These are phyloP conservation scores for Vigna hirtella DNA, from an alignment of 306 rosid species.

Conservation along the genomic window DNA sequence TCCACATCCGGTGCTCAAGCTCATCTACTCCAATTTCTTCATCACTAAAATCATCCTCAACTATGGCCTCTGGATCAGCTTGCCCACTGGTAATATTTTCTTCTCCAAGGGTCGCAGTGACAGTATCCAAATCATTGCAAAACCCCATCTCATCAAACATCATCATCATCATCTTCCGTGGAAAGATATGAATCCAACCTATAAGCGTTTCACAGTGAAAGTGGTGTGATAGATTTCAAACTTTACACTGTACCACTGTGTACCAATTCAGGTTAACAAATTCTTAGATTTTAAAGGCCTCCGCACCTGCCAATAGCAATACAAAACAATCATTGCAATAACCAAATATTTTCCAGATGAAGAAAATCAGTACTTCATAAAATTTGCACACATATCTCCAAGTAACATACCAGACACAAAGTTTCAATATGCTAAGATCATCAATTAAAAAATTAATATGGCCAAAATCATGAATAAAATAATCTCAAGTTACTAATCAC, in stretches of 20 bases:
- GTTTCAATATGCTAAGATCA: not conserved
- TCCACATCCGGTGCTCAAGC: conserved; percentile 85
- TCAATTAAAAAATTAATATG: not conserved
- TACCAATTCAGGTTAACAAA: conserved; percentile 23
- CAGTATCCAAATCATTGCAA: conserved; percentile 64
- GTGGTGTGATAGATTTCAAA: not conserved
- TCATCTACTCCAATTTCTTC: conserved; percentile 72
- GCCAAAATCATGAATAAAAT: not conserved
- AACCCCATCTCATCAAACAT: conserved; percentile 65
- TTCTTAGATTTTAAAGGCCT: not conserved
- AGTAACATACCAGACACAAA: not conserved
- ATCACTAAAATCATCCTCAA: conserved; percentile 71
- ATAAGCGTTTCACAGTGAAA: conserved; percentile 4
- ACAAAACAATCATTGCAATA: conserved; percentile 20
- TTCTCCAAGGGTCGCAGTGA: conserved; percentile 54
- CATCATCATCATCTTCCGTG: conserved; percentile 59
- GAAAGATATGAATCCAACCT: not conserved
- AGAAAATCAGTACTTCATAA: conserved; percentile 23
- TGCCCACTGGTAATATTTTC: conserved; percentile 53
- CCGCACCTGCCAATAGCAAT: conserved; percentile 44
- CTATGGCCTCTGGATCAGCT: conserved; percentile 57
- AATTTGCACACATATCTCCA: not conserved
- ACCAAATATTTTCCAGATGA: not conserved
- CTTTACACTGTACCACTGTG: conserved; percentile 9
- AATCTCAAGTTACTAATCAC: not conserved